Percentiles rank a stretch among this genome's conserved stretches.
Conservation (phyloP, 2,329 filamentous ascomycete genomes). For the Cadophora sp. region DNA sequence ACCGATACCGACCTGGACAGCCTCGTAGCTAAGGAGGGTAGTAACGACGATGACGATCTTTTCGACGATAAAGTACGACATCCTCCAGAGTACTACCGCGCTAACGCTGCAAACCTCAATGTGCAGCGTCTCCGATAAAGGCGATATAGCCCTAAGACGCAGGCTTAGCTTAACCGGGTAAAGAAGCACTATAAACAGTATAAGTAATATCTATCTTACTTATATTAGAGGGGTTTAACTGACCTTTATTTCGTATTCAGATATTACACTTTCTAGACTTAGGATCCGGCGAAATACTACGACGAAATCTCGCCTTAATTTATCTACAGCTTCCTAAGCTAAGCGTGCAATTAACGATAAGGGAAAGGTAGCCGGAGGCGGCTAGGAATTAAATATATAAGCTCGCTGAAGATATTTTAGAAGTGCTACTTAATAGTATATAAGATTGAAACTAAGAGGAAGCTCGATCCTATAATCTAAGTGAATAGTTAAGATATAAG, state of each 20-base stretch:
- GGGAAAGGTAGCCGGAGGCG: too few relatives aligned
- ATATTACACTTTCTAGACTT: background rate
- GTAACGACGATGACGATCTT: background rate
- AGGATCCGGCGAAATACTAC: conserved; percentile 3
- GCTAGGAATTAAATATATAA: too few relatives aligned
- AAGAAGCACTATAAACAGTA: conserved; percentile 4
- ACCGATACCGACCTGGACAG: conserved; percentile 1
- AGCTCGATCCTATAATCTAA: background rate
- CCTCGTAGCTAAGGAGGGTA: background rate
- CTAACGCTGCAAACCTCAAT: conserved; percentile 2
- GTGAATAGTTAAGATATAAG: background rate
- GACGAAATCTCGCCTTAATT: background rate
- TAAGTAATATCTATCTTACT: background rate
- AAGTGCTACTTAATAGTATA: conserved; percentile 5
- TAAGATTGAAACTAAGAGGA: background rate
- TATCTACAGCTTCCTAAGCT: background rate
- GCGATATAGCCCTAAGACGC: conserved; percentile 3
- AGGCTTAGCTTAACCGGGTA: conserved; percentile 5
- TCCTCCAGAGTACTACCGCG: background rate
- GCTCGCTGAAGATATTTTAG: background rate
- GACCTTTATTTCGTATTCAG: background rate
- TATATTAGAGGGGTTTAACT: background rate
- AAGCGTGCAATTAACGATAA: background rate
- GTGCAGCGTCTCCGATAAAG: background rate
- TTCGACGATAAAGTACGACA: conserved; percentile 7